Evolutionary conservation across 2,329 filamentous ascomycete species (phyloP).

Genomic region (Talaromyces sp.): DNA sequence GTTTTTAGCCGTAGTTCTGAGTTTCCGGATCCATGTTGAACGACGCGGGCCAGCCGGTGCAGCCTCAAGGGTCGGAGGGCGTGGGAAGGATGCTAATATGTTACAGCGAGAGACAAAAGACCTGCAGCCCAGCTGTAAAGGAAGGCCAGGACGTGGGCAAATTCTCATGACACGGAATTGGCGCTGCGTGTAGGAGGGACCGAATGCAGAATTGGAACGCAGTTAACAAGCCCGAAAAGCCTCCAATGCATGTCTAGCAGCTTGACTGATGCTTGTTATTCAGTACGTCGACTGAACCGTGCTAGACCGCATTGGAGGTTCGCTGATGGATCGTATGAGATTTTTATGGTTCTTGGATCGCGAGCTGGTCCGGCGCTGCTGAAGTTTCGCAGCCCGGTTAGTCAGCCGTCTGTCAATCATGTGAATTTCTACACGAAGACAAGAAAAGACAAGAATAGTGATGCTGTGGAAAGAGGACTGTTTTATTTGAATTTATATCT

Average conservation of each 20-base stretch:
- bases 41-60: constrained; percentile 3
- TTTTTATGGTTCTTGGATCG: background rate
- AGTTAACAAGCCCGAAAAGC: constrained; percentile 18
- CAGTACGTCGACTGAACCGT: background rate
- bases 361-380: background rate
- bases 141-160: constrained; percentile 33
- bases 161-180: constrained; percentile 39
- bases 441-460: background rate
- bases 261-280: background rate
- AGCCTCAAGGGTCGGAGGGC: background rate
- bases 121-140: constrained; percentile 29
- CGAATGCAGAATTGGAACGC: constrained; percentile 24
- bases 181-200: constrained; percentile 18
- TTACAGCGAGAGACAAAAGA: constrained; percentile 15
- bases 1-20: constrained; percentile 1
- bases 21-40: background rate
- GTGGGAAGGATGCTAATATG: background rate
- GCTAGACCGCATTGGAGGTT: background rate
- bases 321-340: background rate
- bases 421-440: background rate
- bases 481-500: background rate
- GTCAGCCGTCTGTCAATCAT: background rate
- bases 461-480: background rate
- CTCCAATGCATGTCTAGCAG: constrained; percentile 22
- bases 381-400: background rate